These are phyloP conservation scores for Geotrichum aggregatum DNA, from an alignment of 1,139 yeast species.

Conservation along the genomic window DNA sequence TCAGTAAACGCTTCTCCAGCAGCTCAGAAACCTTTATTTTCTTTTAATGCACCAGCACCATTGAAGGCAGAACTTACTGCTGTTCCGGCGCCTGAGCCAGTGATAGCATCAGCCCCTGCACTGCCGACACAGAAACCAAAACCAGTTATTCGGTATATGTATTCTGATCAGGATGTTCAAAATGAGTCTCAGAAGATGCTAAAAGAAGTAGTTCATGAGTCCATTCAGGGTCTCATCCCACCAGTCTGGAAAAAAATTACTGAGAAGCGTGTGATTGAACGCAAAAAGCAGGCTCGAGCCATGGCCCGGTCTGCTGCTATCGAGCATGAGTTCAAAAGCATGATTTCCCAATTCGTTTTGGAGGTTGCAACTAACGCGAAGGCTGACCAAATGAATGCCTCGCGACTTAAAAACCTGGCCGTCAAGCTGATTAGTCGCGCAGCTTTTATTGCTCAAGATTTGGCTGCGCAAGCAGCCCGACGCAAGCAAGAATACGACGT, in stretches of 20 bases:
- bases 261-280: slow-evolving; percentile 11
- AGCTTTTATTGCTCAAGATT: slow-evolving; percentile 26
- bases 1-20: neutral
- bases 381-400: slow-evolving; percentile 26
- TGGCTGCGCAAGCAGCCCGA: slow-evolving; percentile 25
- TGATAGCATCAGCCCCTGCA: neutral
- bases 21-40: neutral
- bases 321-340: slow-evolving; percentile 1
- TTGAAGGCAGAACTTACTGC: neutral
- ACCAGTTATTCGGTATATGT: slow-evolving; percentile 25
- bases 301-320: neutral
- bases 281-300: slow-evolving; percentile 6
- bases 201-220: slow-evolving; percentile 7
- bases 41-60: neutral
- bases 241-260: slow-evolving; percentile 9
- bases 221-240: slow-evolving; percentile 7
- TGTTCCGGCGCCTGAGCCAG: neutral
- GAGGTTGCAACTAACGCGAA: slow-evolving; percentile 26
- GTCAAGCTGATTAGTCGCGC: slow-evolving; percentile 19
- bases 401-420: slow-evolving; percentile 18
- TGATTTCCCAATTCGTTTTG: slow-evolving; percentile 17
- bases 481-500: slow-evolving; percentile 27
- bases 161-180: slow-evolving; percentile 14
- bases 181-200: slow-evolving; percentile 9
- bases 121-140: slow-evolving; percentile 12